Evolutionary conservation across 2,329 filamentous ascomycete species (phyloP), one percentile per base, ranked within the genome.

Genomic region (Verticillium klebahnii): DNA sequence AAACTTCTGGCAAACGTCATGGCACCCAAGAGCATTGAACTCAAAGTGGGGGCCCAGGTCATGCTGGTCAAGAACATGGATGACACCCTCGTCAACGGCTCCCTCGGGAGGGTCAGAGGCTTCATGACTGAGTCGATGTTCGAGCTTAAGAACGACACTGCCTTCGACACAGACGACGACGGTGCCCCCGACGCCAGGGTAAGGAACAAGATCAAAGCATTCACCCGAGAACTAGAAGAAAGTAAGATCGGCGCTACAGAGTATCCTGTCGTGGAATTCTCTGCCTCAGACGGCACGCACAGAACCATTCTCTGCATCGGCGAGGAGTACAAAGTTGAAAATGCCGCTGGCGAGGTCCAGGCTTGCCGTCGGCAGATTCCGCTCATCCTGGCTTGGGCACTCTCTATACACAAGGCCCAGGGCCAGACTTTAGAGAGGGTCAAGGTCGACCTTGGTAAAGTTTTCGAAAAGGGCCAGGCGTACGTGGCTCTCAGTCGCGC

Each of bases 51-150:
- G 11, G 92, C 95, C 0, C 96, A 99, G 72, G 96, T 99, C 55
- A 99, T 99, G 95, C 81, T 99, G n/a, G 97, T 99, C 81, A 99
- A 99, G 75, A 99, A 99, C 69, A 89, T 98, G 77, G 95, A 99
- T 71, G 92, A 97, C 45, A 89, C 86, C 0, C 83, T 99, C 0
- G 95, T 98, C 67, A 99, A 99, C 71, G 95, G 95, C 5, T 96
- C 94, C 0, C 82, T 99, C 11, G 95, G 95, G 29, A 93, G 90
- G 64, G 90, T 99, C 5, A 83, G 89, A 14, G 86, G 84, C 6
- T 96, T 97, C 74, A 93, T 93, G 74, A 80, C 70, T 17, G 75
- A 81, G 64, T 66, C 68, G 14, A 72, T 74, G 14, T 82, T 80
- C 62, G 75, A 76, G 29, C 58, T 70, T 2, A 73, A 65, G 60